Percentiles rank a stretch among this genome's conserved stretches.
Conservation (phyloP, 352 stramenopile species). For the Globisporangium yorkense region DNA sequence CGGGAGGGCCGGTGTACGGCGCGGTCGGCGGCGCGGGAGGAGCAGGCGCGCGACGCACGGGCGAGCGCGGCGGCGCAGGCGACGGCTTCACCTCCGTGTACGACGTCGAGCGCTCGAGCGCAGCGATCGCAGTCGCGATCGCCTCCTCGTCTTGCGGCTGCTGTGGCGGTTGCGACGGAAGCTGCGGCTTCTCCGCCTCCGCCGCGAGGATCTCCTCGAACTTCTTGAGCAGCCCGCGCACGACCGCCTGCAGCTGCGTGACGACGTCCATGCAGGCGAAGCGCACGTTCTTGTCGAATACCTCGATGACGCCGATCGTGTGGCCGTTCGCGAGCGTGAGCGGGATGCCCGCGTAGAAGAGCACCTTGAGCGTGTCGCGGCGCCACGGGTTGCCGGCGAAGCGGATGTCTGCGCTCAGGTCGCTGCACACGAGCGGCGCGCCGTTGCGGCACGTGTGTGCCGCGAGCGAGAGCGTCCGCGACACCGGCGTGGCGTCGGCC, state of each 20-base stretch:
- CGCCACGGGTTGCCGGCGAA: constrained; percentile 62
- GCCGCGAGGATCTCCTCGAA: constrained; percentile 60
- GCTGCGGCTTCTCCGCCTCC: neutral
- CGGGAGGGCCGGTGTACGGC: neutral
- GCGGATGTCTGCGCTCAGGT: constrained; percentile 55
- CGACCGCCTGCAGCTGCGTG: constrained; percentile 62
- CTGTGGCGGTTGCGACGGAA: neutral
- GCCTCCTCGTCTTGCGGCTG: constrained; percentile 8
- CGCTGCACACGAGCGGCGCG: constrained; percentile 54
- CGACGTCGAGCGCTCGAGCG: constrained; percentile 17
- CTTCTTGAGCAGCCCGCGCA: constrained; percentile 65
- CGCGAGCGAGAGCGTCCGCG: constrained; percentile 44
- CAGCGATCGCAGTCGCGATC: constrained; percentile 14
- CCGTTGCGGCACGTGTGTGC: constrained; percentile 65
- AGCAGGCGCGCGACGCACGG: constrained; percentile 12
- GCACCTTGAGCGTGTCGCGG: constrained; percentile 31
- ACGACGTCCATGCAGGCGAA: constrained; percentile 60
- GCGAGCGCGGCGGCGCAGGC: constrained; percentile 1
- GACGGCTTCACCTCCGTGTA: constrained; percentile 19
- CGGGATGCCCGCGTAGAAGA: constrained; percentile 81
- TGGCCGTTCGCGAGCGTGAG: constrained; percentile 62
- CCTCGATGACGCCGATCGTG: constrained; percentile 64
- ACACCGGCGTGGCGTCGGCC: constrained; percentile 13
- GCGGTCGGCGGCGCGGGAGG: constrained; percentile 9
- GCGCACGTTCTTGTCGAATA: constrained; percentile 49